Conservation (phyloP, 768 basidiomycete species). For the Leucocoprinus birnbaumii region DNA sequence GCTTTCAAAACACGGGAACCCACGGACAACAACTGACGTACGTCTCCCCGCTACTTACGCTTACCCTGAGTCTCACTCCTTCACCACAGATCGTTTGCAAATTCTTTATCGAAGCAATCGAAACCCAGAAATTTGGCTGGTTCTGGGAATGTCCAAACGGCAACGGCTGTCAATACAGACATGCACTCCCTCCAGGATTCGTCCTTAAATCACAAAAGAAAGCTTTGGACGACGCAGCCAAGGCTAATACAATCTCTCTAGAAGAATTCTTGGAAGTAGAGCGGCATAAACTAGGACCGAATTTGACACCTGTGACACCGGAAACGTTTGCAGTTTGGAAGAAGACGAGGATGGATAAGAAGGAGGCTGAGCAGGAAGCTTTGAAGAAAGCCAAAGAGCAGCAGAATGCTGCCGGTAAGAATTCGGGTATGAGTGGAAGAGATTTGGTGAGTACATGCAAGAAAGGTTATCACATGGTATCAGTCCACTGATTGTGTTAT, state of each 20-base stretch:
- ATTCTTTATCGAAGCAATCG: slow-evolving; percentile 94
- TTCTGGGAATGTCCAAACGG: slow-evolving; percentile 96
- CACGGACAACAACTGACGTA: slow-evolving; percentile 89
- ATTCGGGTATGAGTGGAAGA: slow-evolving; percentile 89
- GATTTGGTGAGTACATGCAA: slow-evolving; percentile 66
- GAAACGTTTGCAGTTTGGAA: slow-evolving; percentile 96
- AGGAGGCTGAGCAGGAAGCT: slow-evolving; percentile 84
- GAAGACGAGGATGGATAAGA: slow-evolving; percentile 93
- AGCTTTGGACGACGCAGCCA: slow-evolving; percentile 86
- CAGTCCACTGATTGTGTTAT: slow-evolving; percentile 1
- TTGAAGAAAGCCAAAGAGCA: slow-evolving; percentile 77
- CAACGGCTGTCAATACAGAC: slow-evolving; percentile 87
- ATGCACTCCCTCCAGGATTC: slow-evolving; percentile 95
- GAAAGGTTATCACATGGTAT: neutral
- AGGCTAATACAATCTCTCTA: slow-evolving; percentile 83
- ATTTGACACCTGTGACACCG: slow-evolving; percentile 89
- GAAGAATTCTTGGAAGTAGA: slow-evolving; percentile 99
- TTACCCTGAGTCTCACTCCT: neutral
- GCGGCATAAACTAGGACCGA: slow-evolving; percentile 91
- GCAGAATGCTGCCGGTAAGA: slow-evolving; percentile 86
- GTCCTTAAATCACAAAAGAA: slow-evolving; percentile 93
- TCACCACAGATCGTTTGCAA: slow-evolving; percentile 89
- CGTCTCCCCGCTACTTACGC: no score
- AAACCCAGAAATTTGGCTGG: slow-evolving; percentile 91
- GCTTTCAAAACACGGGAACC: slow-evolving; percentile 83